These are phyloP conservation scores for Thielaviopsis musarum DNA, from an alignment of 2,329 filamentous ascomycete species.

Conservation along the genomic window DNA sequence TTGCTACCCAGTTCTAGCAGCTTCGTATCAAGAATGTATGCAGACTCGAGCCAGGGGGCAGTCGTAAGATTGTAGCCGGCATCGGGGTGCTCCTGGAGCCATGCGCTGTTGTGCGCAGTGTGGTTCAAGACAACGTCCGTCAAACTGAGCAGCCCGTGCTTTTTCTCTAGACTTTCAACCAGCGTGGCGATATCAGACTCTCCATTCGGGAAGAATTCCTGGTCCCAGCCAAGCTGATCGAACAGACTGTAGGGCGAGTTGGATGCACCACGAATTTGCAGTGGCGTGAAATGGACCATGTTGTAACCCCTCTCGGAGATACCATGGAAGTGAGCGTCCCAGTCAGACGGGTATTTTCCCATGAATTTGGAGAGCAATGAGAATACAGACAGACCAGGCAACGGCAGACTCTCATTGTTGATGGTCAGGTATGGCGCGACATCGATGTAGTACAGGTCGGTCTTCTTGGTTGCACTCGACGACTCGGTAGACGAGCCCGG, in stretches of 20 bases:
- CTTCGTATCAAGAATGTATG: slow-evolving; percentile 42
- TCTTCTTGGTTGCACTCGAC: slow-evolving; percentile 33
- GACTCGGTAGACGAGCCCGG: slow-evolving; percentile 19
- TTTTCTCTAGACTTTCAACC: slow-evolving; percentile 64
- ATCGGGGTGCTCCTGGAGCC: slow-evolving; percentile 88
- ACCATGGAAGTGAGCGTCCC: slow-evolving; percentile 74
- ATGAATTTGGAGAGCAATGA: slow-evolving; percentile 97
- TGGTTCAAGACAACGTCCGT: slow-evolving; percentile 98
- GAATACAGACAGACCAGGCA: slow-evolving; percentile 80
- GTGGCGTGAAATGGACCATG: slow-evolving; percentile 95
- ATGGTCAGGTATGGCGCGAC: slow-evolving; percentile 68
- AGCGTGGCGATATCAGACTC: slow-evolving; percentile 66
- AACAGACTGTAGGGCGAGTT: slow-evolving; percentile 97
- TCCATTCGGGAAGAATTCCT: slow-evolving; percentile 63
- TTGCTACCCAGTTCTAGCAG: slow-evolving; percentile 62
- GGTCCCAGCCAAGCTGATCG: slow-evolving; percentile 80
- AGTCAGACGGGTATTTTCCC: slow-evolving; percentile 78
- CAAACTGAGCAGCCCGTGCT: slow-evolving; percentile 70
- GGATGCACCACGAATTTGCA: slow-evolving; percentile 74
- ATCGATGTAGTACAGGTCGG: slow-evolving; percentile 79
- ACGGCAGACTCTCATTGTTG: slow-evolving; percentile 55
- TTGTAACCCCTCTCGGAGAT: slow-evolving; percentile 91
- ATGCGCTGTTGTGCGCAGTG: slow-evolving; percentile 86
- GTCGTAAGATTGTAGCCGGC: slow-evolving; percentile 88
- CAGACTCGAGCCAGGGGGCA: slow-evolving; percentile 58